phyloP scores from a whole-genome alignment of 2,329 filamentous ascomycete genomes.

The Microsporum audouinii region DNA sequence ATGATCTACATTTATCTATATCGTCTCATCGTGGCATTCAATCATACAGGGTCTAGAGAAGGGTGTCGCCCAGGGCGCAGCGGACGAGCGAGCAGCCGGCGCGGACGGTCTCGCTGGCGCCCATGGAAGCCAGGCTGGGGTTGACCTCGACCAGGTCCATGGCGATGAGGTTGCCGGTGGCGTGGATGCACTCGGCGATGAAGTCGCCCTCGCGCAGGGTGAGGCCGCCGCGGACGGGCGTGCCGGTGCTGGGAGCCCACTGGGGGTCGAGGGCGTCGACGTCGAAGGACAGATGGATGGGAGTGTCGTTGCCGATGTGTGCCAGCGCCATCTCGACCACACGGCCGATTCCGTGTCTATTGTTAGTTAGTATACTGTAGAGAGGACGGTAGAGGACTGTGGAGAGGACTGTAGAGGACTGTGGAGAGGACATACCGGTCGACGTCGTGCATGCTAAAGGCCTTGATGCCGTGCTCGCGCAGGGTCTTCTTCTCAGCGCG shows the following conservation, averaged over 20 bases:
- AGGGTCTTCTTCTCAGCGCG: constrained; percentile 87
- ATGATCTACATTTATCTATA: neutral
- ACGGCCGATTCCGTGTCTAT: constrained; percentile 77
- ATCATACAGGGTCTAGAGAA: constrained; percentile 47
- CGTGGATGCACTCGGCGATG: constrained; percentile 79
- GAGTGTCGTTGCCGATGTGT: constrained; percentile 86
- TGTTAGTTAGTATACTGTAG: neutral
- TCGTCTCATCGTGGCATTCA: neutral
- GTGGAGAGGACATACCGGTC: constrained; percentile 51
- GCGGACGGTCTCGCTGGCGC: constrained; percentile 73
- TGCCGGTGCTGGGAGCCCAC: constrained; percentile 93
- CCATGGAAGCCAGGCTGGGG: constrained; percentile 56
- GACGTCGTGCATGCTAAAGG: constrained; percentile 97
- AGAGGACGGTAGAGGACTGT: constrained; percentile 6
- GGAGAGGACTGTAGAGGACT: neutral
- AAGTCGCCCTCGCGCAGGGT: constrained; percentile 93
- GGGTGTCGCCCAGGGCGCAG: constrained; percentile 81
- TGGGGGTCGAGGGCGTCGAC: constrained; percentile 92
- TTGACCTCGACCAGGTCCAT: constrained; percentile 79
- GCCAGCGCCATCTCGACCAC: constrained; percentile 98
- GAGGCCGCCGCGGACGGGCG: constrained; percentile 82
- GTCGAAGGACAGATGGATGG: constrained; percentile 94
- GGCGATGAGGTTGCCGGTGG: constrained; percentile 65
- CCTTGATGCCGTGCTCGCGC: constrained; percentile 78
- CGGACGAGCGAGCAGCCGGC: constrained; percentile 85